phyloP scores from a whole-genome alignment of 2,329 filamentous ascomycete genomes.

The Stagonosporopsis chrysanthemi region DNA sequence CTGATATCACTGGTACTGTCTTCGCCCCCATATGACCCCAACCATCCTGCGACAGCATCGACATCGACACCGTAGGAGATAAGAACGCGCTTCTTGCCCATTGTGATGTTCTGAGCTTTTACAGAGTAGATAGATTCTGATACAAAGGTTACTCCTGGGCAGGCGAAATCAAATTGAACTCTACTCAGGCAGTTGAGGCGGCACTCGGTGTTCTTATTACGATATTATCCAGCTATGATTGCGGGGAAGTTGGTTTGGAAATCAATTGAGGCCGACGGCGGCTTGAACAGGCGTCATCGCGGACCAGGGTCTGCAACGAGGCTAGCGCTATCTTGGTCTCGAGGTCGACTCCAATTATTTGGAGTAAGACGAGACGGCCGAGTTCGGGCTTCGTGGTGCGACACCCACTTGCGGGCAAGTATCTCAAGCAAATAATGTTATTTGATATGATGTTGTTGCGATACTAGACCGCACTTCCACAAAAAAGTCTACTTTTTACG shows the following conservation, averaged over 20 bases:
- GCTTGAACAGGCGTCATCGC: constrained; percentile 13
- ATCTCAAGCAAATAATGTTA: not conserved
- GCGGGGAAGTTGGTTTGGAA: constrained; percentile 24
- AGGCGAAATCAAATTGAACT: not conserved
- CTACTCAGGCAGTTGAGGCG: not conserved
- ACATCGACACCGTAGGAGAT: constrained; percentile 75
- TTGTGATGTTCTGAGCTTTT: constrained; percentile 20
- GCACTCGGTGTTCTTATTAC: constrained; percentile 12
- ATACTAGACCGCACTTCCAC: not conserved
- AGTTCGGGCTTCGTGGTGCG: not conserved
- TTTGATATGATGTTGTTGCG: not conserved
- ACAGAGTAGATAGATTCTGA: not conserved
- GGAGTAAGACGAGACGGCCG: not conserved
- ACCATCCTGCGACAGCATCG: constrained; percentile 72
- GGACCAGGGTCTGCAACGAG: not conserved
- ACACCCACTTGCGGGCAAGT: not conserved
- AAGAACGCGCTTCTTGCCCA: constrained; percentile 61
- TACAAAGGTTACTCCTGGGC: not conserved
- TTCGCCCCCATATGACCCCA: constrained; percentile 76
- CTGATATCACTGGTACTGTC: constrained; percentile 76
- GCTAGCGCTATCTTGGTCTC: constrained; percentile 7
- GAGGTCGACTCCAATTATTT: constrained; percentile 7
- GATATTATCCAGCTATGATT: constrained; percentile 9
- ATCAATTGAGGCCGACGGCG: constrained; percentile 16
- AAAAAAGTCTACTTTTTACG: not conserved